These are phyloP conservation scores for Huntiella bhutanensis DNA, from an alignment of 2,329 filamentous ascomycete genomes.

Conservation along the genomic window DNA sequence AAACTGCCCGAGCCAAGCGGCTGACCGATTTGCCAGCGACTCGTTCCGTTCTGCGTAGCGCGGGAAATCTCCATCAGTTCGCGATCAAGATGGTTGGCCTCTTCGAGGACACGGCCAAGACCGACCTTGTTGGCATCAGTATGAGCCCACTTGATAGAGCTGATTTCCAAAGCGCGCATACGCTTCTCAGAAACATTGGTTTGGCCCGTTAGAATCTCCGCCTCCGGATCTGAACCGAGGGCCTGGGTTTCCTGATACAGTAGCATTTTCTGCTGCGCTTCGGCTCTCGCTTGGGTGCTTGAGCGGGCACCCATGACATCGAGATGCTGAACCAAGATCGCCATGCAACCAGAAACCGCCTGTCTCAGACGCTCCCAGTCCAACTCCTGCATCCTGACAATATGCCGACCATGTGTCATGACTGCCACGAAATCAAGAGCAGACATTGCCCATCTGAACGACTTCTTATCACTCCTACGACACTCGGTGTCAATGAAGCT, in stretches of 20 bases:
- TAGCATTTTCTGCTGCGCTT: constrained; percentile 65
- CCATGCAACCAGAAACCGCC: constrained; percentile 96
- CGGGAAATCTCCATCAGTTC: constrained; percentile 87
- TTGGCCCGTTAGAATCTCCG: constrained; percentile 45
- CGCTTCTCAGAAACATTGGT: too few relatives aligned
- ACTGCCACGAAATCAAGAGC: constrained; percentile 93
- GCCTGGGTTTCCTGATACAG: constrained; percentile 54
- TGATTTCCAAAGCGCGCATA: too few relatives aligned
- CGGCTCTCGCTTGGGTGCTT: constrained; percentile 79
- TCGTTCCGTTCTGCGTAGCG: constrained; percentile 81
- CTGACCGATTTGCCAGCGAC: constrained; percentile 97
- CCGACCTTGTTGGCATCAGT: constrained; percentile 73
- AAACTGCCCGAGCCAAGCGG: constrained; percentile 95
- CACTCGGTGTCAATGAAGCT: constrained; percentile 97
- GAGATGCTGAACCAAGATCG: constrained; percentile 89
- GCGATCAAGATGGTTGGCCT: constrained; percentile 86
- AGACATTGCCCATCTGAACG: constrained; percentile 91
- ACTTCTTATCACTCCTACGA: constrained; percentile 79
- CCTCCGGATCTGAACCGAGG: constrained; percentile 51
- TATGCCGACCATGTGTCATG: constrained; percentile 86
- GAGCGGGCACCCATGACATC: constrained; percentile 97
- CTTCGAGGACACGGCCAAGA: constrained; percentile 77
- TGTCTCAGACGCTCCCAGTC: constrained; percentile 68
- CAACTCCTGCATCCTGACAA: constrained; percentile 71
- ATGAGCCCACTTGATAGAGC: constrained; percentile 38